These are phyloP conservation scores for Microdochium bolleyi DNA, from an alignment of 2,329 filamentous ascomycete genomes.

Conservation along the genomic window DNA sequence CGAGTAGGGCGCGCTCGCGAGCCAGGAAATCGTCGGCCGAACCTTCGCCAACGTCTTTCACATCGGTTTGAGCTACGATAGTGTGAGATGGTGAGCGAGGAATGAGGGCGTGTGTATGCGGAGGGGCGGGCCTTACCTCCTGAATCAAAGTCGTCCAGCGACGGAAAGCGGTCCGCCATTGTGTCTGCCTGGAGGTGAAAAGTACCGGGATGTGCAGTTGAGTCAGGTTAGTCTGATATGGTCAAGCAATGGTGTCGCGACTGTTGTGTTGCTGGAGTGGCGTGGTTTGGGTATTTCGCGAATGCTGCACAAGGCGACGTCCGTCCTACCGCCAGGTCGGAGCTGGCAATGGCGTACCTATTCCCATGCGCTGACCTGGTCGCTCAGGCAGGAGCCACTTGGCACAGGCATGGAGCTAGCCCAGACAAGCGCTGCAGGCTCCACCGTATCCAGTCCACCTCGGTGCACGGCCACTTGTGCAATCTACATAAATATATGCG, in stretches of 20 bases:
- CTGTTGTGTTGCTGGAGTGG: neutral
- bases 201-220: constrained; percentile 1
- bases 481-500: no score
- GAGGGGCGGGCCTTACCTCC: constrained; percentile 36
- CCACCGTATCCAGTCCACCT: no score
- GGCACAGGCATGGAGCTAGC: no score
- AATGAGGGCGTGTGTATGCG: constrained; percentile 8
- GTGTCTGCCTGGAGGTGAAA: constrained; percentile 11
- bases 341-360: neutral
- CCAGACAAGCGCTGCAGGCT: no score
- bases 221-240: constrained; percentile 1
- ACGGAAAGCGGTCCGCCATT: constrained; percentile 76
- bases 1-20: constrained; percentile 82
- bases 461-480: no score
- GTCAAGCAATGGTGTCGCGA: neutral
- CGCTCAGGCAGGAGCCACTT: neutral
- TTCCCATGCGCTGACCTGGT: neutral
- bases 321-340: no score
- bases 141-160: constrained; percentile 69
- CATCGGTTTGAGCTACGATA: constrained; percentile 57
- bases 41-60: constrained; percentile 47
- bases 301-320: neutral
- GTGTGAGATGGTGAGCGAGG: constrained; percentile 4
- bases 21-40: constrained; percentile 80
- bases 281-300: neutral